phyloP scores from a whole-genome alignment of 2,329 filamentous ascomycete genomes.

The Fusarium metavorans region DNA sequence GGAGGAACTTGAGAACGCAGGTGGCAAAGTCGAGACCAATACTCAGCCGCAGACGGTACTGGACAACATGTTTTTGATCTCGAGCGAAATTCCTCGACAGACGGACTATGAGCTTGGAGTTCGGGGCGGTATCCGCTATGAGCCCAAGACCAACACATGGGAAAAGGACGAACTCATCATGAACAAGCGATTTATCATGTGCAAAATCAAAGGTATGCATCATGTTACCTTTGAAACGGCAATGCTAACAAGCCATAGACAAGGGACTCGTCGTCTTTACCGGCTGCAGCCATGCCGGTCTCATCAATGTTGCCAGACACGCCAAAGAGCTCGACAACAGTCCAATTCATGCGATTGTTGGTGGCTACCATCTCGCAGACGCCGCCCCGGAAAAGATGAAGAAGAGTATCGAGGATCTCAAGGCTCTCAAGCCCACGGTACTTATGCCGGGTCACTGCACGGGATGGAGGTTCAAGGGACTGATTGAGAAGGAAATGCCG shows the following conservation, averaged over 20 bases:
- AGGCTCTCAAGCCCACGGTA: slow-evolving; percentile 58
- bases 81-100: slow-evolving; percentile 62
- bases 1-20: slow-evolving; percentile 53
- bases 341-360: slow-evolving; percentile 31
- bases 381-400: slow-evolving; percentile 51
- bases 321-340: slow-evolving; percentile 54
- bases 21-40: slow-evolving; percentile 50
- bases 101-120: slow-evolving; percentile 63
- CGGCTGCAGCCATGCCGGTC: slow-evolving; percentile 67
- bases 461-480: slow-evolving; percentile 65
- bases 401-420: slow-evolving; percentile 61
- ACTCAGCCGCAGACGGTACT: slow-evolving; percentile 58
- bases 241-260: neutral
- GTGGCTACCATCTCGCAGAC: neutral
- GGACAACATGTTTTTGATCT: slow-evolving; percentile 64
- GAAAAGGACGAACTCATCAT: slow-evolving; percentile 60
- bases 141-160: slow-evolving; percentile 55
- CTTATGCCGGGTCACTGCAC: slow-evolving; percentile 68
- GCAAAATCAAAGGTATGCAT: slow-evolving; percentile 60
- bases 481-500: slow-evolving; percentile 56
- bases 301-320: slow-evolving; percentile 63
- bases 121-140: slow-evolving; percentile 58
- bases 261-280: slow-evolving; percentile 65
- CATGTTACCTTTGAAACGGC: neutral
- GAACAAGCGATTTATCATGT: slow-evolving; percentile 67